phyloP scores from a whole-genome alignment of 2,329 filamentous ascomycete genomes.

The Xylariomycetidae sp. region DNA sequence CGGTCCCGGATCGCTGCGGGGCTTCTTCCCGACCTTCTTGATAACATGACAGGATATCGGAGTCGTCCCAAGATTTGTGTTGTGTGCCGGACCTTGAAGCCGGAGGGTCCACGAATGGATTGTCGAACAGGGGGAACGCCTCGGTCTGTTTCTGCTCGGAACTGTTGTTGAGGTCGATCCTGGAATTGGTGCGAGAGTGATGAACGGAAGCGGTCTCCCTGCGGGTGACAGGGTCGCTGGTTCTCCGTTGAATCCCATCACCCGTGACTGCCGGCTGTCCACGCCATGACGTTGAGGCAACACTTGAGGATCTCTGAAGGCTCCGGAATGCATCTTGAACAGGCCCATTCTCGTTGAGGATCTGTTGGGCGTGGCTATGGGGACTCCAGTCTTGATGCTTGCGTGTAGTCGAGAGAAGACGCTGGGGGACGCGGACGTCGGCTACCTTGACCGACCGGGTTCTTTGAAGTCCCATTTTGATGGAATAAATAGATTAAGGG shows the following conservation, averaged over 20 bases:
- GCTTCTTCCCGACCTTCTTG: no score
- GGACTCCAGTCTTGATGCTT: not conserved
- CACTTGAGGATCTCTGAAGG: constrained; percentile 1
- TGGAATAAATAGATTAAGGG: no score
- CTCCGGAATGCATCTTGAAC: constrained; percentile 1
- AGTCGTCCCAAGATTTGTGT: no score
- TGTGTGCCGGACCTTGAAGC: no score
- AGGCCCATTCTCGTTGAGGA: not conserved
- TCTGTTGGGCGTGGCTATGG: not conserved
- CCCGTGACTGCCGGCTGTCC: no score
- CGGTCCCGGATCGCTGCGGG: no score
- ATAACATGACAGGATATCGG: no score
- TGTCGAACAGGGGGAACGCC: no score
- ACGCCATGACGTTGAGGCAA: not conserved
- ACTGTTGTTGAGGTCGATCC: not conserved
- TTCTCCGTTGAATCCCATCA: not conserved
- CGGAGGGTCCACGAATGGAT: no score
- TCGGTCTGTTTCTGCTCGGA: not conserved
- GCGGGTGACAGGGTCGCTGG: constrained; percentile 1
- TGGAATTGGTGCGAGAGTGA: not conserved
- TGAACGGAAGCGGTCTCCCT: constrained; percentile 1
- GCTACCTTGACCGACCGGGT: constrained; percentile 2
- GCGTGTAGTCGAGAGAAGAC: constrained; percentile 1
- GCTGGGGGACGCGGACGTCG: constrained; percentile 1
- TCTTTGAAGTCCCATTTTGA: constrained; percentile 1